Evolutionary conservation across 2,329 filamentous ascomycete species (phyloP).

Genomic region (Aspergillus amoenus): DNA sequence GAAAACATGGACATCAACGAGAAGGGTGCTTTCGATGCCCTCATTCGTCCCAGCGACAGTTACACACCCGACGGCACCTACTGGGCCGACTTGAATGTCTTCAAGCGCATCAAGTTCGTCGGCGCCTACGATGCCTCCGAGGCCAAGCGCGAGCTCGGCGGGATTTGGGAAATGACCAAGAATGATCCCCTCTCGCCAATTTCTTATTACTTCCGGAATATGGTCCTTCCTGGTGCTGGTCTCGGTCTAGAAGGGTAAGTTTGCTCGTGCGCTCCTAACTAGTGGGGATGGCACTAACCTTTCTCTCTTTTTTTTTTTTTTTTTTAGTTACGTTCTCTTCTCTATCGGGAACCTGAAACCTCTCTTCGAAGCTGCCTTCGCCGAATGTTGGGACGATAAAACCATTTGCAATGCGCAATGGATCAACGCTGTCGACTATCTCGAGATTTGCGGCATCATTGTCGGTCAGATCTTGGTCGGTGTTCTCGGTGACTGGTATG

Average conservation of each 20-base stretch:
- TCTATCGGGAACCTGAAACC: conserved; percentile 92
- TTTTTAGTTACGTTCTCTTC: conserved; percentile 79
- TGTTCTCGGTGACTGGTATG: conserved; percentile 68
- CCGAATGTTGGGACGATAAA: conserved; percentile 70
- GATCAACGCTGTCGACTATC: conserved; percentile 81
- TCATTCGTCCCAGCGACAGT: conserved; percentile 85
- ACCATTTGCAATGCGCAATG: conserved; percentile 73
- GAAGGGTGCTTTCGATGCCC: conserved; percentile 67
- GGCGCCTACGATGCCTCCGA: conserved; percentile 70
- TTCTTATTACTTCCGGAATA: conserved; percentile 85
- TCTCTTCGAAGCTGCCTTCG: conserved; percentile 74
- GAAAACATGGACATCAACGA: conserved; percentile 59
- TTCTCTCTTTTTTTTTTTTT: not conserved
- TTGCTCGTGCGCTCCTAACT: not conserved
- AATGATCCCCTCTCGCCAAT: conserved; percentile 80
- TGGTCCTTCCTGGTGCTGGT: conserved; percentile 88
- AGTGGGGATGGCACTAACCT: not conserved
- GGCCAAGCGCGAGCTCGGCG: conserved; percentile 63
- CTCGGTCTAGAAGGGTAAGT: conserved; percentile 78
- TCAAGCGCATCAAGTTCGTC: conserved; percentile 73
- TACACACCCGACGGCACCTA: conserved; percentile 81
- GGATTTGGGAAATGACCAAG: conserved; percentile 78
- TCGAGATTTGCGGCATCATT: conserved; percentile 94
- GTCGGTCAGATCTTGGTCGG: conserved; percentile 87
- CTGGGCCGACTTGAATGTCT: conserved; percentile 82